A percentile compares a stretch with the other conserved stretches of the same genome.
phyloP scores from a whole-genome alignment of 148 eudicot species.

The Vaccinium vitisidaea region DNA sequence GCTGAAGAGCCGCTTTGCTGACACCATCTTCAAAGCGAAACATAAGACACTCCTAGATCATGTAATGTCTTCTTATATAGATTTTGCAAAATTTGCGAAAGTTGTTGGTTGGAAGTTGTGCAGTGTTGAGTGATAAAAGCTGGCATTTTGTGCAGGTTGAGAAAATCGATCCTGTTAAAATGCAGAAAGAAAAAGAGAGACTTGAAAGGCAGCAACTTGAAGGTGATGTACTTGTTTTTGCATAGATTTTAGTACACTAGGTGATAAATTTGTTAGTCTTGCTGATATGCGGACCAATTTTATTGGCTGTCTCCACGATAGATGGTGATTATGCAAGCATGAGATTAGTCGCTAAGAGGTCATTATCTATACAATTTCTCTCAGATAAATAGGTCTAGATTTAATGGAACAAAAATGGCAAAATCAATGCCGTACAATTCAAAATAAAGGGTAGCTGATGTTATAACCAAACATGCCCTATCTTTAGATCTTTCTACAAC shows the following conservation, averaged over 20 bases:
- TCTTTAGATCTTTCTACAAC: too few species aligned
- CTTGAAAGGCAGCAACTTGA: conserved; percentile 52
- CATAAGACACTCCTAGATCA: conserved; percentile 44
- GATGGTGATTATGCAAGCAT: not conserved
- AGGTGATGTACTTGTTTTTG: conserved; percentile 38
- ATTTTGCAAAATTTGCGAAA: not conserved
- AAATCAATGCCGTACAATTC: not conserved
- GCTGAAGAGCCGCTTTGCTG: conserved; percentile 77
- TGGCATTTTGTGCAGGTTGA: conserved; percentile 38
- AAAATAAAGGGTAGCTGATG: not conserved
- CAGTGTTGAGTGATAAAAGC: not conserved
- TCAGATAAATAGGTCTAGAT: not conserved
- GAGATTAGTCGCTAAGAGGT: not conserved
- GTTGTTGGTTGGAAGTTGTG: not conserved
- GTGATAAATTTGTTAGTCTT: not conserved
- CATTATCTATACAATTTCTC: not conserved
- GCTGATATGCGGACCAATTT: not conserved
- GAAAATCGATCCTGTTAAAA: conserved; percentile 31
- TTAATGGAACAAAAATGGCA: not conserved
- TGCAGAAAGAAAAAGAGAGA: conserved; percentile 53
- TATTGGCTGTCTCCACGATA: not conserved
- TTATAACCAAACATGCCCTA: too few species aligned
- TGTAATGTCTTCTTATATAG: conserved; percentile 27
- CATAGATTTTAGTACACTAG: not conserved
- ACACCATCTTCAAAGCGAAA: conserved; percentile 68